These are phyloP conservation scores for Fusarium sp. DNA, from an alignment of 2,329 filamentous ascomycete genomes.

Conservation along the genomic window DNA sequence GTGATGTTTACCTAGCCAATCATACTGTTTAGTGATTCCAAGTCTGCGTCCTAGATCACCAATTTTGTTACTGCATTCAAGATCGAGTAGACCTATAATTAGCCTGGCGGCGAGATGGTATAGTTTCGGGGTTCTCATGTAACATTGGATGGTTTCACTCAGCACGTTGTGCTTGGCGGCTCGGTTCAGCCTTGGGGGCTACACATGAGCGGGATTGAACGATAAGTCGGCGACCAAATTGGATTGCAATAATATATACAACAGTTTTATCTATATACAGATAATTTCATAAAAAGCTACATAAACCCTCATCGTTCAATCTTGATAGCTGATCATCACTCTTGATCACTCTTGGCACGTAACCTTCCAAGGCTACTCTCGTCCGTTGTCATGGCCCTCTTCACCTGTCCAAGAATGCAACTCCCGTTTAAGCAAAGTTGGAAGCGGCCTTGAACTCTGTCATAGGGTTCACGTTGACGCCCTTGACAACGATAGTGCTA, in stretches of 20 bases:
- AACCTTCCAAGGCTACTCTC: not conserved
- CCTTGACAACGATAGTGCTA: conserved; percentile 63
- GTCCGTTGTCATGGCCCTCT: no score
- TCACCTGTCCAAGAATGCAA: not conserved
- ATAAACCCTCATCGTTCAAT: not conserved
- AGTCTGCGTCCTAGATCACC: not conserved
- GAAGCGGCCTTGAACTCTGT: conserved; percentile 48
- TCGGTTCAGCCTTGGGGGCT: not conserved
- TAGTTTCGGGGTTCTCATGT: not conserved
- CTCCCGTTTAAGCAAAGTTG: conserved; percentile 49
- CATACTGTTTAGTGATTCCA: not conserved
- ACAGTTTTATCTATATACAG: not conserved
- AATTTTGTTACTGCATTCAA: not conserved
- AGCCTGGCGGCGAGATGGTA: not conserved
- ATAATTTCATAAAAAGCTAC: not conserved
- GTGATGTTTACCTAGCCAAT: conserved; percentile 9
- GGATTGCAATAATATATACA: not conserved
- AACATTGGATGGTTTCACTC: not conserved
- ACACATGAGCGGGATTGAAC: not conserved
- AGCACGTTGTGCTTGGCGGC: not conserved
- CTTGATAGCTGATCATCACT: not conserved
- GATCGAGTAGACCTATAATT: not conserved
- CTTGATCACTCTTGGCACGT: not conserved
- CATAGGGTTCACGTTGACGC: conserved; percentile 59
- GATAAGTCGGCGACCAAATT: no score